Evolutionary conservation across 2,329 filamentous ascomycete genomes (phyloP).

Genomic region (Beauveria sp.): DNA sequence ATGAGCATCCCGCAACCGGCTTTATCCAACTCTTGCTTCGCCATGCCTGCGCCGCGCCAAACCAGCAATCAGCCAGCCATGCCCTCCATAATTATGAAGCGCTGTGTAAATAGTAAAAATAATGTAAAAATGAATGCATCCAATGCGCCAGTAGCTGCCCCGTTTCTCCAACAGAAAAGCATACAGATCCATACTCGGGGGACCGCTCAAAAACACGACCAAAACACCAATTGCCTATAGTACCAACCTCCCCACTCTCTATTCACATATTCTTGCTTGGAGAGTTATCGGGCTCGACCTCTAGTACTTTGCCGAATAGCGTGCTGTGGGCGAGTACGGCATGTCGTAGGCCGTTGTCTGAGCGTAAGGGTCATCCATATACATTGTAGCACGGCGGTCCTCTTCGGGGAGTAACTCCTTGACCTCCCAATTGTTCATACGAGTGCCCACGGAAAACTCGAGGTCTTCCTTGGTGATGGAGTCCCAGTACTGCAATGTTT

Average conservation of each 20-base stretch:
- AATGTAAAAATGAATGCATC: neutral
- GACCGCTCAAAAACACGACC: neutral
- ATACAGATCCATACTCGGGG: neutral
- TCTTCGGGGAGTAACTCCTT: slow-evolving; percentile 83
- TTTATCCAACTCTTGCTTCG: neutral
- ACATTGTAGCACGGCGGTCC: slow-evolving; percentile 65
- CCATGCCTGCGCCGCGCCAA: neutral
- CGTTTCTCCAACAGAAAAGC: neutral
- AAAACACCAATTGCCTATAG: neutral
- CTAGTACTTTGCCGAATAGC: slow-evolving; percentile 41
- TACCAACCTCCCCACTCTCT: neutral
- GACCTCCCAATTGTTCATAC: slow-evolving; percentile 96
- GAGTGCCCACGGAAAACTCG: slow-evolving; percentile 92
- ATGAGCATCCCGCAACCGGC: neutral
- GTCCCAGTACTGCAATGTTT: slow-evolving; percentile 75
- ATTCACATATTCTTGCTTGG: slow-evolving; percentile 6
- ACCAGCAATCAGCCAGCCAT: neutral
- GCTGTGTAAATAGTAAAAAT: neutral
- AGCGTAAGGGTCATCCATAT: slow-evolving; percentile 59
- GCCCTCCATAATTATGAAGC: neutral
- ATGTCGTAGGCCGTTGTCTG: slow-evolving; percentile 48
- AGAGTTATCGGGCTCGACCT: neutral
- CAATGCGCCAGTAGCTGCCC: neutral
- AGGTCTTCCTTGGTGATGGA: slow-evolving; percentile 97
- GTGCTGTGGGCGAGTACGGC: slow-evolving; percentile 38